Evolutionary conservation across 331 rosid species (phyloP).

Genomic region (Malus hybrid): DNA sequence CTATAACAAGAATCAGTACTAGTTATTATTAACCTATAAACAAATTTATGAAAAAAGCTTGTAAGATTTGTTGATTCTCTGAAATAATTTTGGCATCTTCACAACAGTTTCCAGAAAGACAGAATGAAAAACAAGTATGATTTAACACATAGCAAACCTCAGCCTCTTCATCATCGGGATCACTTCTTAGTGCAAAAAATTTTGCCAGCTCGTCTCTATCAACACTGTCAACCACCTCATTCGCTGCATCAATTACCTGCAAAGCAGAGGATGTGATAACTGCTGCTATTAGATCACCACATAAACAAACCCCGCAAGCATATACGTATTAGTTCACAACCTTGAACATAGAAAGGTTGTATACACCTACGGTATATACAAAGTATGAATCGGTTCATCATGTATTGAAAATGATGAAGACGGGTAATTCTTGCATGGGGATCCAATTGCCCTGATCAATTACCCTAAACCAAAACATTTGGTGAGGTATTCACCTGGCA

Average conservation of each 20-base stretch:
- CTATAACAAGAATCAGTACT: slow-evolving; percentile 20
- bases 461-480: not conserved
- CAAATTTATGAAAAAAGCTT: not conserved
- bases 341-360: not conserved
- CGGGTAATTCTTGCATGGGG: not conserved
- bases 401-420: not conserved
- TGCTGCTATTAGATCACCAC: not conserved
- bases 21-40: slow-evolving; percentile 11
- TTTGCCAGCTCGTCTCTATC: slow-evolving; percentile 66
- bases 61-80: not conserved
- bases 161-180: slow-evolving; percentile 76
- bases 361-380: not conserved
- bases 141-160: slow-evolving; percentile 40
- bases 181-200: slow-evolving; percentile 48
- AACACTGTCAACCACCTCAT: slow-evolving; percentile 60
- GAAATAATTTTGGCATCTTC: not conserved
- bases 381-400: no score
- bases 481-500: no score
- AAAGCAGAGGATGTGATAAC: not conserved
- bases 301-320: not conserved
- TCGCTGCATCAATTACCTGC: slow-evolving; percentile 73
- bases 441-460: not conserved
- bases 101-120: not conserved
- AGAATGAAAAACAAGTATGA: not conserved
- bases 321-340: no score